phyloP scores from a whole-genome alignment of 192 early-diverging fungal genomes.

The Gaertneriomyces semiglobifer region DNA sequence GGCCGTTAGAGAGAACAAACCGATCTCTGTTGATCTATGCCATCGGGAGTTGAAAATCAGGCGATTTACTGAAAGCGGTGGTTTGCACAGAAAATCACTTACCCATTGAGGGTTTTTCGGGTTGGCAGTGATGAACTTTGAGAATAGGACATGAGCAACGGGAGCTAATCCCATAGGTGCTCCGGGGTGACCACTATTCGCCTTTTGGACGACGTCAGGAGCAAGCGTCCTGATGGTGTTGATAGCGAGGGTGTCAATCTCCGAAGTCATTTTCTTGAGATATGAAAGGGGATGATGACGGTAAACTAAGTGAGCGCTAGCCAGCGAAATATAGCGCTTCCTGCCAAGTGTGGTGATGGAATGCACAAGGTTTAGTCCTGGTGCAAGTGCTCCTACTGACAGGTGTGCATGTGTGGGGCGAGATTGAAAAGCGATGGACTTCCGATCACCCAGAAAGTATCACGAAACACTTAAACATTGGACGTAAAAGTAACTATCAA shows the following conservation, averaged over 20 bases:
- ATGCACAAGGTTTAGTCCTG: no score
- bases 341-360: no score
- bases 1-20: conserved; percentile 96
- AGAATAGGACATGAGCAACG: conserved; percentile 86
- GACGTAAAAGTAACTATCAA: no score
- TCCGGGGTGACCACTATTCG: conserved; percentile 94
- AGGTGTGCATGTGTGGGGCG: no score
- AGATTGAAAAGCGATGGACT: no score
- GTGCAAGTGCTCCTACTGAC: no score
- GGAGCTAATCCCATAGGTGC: conserved; percentile 98
- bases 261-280: neutral
- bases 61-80: conserved; percentile 21
- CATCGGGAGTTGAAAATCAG: neutral
- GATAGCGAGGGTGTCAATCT: conserved; percentile 51
- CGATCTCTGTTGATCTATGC: conserved; percentile 84
- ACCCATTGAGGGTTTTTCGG: conserved; percentile 89
- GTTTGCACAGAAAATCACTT: conserved; percentile 17
- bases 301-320: neutral
- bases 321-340: neutral
- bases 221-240: conserved; percentile 89
- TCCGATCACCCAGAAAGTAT: no score
- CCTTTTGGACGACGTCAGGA: conserved; percentile 81
- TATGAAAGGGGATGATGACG: conserved; percentile 3
- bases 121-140: conserved; percentile 76
- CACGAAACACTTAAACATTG: no score